phyloP scores from a whole-genome alignment of 345 rosid species.

The Salix suchowensis region DNA sequence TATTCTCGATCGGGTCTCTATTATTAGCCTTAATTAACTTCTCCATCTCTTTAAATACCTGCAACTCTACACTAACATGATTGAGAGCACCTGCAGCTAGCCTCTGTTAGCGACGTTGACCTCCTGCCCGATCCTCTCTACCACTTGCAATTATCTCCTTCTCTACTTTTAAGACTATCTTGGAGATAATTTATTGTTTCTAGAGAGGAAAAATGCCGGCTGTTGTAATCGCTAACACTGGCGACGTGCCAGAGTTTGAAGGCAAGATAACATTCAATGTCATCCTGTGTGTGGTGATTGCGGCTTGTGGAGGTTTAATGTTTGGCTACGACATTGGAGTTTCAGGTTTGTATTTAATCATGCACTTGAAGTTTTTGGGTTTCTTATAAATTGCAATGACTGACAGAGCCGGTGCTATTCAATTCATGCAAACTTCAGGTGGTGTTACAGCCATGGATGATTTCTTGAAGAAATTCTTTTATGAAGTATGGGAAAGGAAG shows the following conservation, averaged over 20 bases:
- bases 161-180: too few species aligned
- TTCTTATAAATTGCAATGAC: neutral
- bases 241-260: neutral
- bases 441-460: conserved; percentile 83
- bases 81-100: too few species aligned
- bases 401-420: neutral
- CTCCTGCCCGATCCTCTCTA: too few species aligned
- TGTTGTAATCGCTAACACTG: neutral
- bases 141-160: too few species aligned
- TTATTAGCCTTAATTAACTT: too few species aligned
- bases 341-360: neutral
- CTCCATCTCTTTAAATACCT: too few species aligned
- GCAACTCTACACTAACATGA: too few species aligned
- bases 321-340: conserved; percentile 28
- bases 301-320: conserved; percentile 22
- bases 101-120: too few species aligned
- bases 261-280: neutral
- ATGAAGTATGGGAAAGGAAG: conserved; percentile 50
- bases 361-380: too few species aligned
- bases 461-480: conserved; percentile 60
- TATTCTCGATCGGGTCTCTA: too few species aligned
- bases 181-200: too few species aligned
- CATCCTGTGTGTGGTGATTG: conserved; percentile 12
- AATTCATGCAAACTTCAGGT: conserved; percentile 25
- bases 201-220: neutral